A percentile compares a stretch with the other conserved stretches of the same genome.
Evolutionary conservation across 768 basidiomycete species (phyloP).

Genomic region (Russula sp.): DNA sequence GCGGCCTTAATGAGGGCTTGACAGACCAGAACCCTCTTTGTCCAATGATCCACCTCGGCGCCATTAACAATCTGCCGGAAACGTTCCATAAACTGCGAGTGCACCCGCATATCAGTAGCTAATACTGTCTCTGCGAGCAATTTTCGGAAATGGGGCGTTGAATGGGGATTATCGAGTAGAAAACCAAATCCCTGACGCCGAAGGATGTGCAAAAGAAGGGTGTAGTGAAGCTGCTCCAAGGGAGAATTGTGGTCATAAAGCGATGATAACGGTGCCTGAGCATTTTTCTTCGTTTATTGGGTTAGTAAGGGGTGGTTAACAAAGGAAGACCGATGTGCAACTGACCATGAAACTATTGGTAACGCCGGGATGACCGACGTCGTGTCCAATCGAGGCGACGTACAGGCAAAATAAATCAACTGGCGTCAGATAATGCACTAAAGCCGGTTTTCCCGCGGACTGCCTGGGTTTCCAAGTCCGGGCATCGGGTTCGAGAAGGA

Average conservation of each 20-base stretch:
- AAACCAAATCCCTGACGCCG: conserved; percentile 72
- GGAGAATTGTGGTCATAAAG: conserved; percentile 89
- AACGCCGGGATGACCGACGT: conserved; percentile 95
- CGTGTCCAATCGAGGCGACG: conserved; percentile 94
- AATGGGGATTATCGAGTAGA: conserved; percentile 55
- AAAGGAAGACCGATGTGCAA: conserved; percentile 26
- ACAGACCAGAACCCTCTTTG: conserved; percentile 65
- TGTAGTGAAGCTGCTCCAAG: conserved; percentile 88
- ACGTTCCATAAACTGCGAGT: conserved; percentile 75
- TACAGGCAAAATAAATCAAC: conserved; percentile 82
- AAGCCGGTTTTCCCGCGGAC: conserved; percentile 30
- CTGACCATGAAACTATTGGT: conserved; percentile 91
- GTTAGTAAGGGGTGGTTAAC: conserved; percentile 2
- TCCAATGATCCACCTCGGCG: conserved; percentile 39
- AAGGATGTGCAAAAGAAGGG: conserved; percentile 76
- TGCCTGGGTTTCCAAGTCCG: conserved; percentile 42
- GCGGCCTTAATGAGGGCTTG: conserved; percentile 96
- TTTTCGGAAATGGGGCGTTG: conserved; percentile 57
- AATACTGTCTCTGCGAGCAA: conserved; percentile 79
- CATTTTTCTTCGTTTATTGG: conserved; percentile 70
- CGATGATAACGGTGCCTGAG: conserved; percentile 80
- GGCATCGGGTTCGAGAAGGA: conserved; percentile 50
- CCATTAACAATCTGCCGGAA: conserved; percentile 53
- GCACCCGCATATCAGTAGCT: conserved; percentile 94
- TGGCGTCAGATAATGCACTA: conserved; percentile 45